phyloP scores from a whole-genome alignment of 306 rosid species.

The Gleditsia sinensis region DNA sequence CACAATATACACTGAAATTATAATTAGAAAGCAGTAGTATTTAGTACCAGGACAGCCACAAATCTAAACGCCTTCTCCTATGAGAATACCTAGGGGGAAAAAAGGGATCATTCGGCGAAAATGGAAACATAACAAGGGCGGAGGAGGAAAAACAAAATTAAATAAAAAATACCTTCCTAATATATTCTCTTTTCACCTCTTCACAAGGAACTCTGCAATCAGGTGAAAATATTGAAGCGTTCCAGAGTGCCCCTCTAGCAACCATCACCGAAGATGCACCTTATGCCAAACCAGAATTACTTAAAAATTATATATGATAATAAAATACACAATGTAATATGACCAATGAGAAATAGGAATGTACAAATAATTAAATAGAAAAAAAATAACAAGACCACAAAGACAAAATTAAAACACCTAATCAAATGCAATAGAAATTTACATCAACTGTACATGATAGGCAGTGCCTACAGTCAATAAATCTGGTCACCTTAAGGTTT shows the following conservation, averaged over 20 bases:
- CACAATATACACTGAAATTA: conserved; percentile 81
- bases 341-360: neutral
- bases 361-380: neutral
- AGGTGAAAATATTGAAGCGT: conserved; percentile 82
- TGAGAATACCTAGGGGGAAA: neutral
- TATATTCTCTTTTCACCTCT: conserved; percentile 67
- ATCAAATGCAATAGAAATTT: neutral
- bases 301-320: conserved; percentile 26
- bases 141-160: neutral
- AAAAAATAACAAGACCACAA: neutral
- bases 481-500: neutral
- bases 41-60: conserved; percentile 1
- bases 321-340: neutral
- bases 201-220: conserved; percentile 63
- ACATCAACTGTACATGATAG: neutral
- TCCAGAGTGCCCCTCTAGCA: conserved; percentile 97
- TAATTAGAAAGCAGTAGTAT: conserved; percentile 19
- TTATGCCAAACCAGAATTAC: conserved; percentile 33
- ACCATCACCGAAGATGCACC: conserved; percentile 90
- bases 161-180: conserved; percentile 61
- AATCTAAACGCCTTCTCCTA: conserved; percentile 6
- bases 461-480: neutral
- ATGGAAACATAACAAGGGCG: conserved; percentile 16
- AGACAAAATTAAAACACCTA: conserved; percentile 1
- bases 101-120: neutral